Evolutionary conservation across 2,329 filamentous ascomycete genomes (phyloP), one percentile per base, ranked within the genome.

Genomic region (Huntiella omanensis): DNA sequence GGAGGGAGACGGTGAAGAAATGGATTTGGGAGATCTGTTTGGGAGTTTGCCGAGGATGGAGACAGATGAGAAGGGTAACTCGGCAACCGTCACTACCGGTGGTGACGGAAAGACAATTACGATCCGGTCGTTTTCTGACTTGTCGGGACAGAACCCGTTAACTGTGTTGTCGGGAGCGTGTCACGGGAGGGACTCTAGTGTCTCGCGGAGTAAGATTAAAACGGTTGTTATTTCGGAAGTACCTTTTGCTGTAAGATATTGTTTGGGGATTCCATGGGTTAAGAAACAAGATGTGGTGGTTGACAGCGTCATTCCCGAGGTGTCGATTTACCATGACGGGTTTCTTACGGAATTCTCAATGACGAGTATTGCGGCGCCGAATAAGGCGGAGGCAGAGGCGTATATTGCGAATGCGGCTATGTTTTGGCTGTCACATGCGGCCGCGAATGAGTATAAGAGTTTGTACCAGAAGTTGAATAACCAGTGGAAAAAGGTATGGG

Each of bases 91-190:
- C 36, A 64, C 75, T 38, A 74, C 68, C 54, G 63, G 66, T 40
- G 53, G 64, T 46, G 60, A 72, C 52, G 70, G 74, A 1, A 44
- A 47, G 17, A 47, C 37, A 6, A 38, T 50, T 33, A 45, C 49
- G 4, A 70, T 93, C 42, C 70, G 83, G 38, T 81, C 95, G 55
- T 95, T 96, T 67, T 86, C 84, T 1, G 85, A 84, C 59, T 78
- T 77, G 66, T 73, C 73, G 11, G 87, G 88, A 5, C 62, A 93
- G 28, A 82, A 67, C 54, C 87, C 88, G 12, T 73, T 76, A 51
- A 72, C 81, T 52, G 70, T 83, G 22, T 63, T 96, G 10, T 86
- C 95, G 59, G 87, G 95, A 59, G 75, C 83, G n/a, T 92, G 87
- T 58, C 79, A 81, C 54, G 75, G 85, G 52, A 82, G 84, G 60